These are phyloP conservation scores for Basipetospora sp. DNA, from an alignment of 2,329 filamentous ascomycete genomes.

Conservation along the genomic window DNA sequence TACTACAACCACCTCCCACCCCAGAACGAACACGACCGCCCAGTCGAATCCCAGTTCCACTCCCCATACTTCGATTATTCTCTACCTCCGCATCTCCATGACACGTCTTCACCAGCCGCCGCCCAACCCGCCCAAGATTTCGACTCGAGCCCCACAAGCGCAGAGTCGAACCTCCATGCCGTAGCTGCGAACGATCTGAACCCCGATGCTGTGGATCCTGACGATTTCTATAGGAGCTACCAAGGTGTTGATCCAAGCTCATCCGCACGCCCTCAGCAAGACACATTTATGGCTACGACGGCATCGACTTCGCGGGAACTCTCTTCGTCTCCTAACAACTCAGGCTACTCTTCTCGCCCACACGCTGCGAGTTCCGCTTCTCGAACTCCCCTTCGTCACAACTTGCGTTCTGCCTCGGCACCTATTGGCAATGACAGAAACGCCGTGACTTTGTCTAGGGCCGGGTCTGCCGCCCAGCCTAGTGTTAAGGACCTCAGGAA, in stretches of 20 bases:
- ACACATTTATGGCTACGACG: constrained; percentile 18
- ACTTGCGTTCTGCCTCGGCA: constrained; percentile 40
- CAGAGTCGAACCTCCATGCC: constrained; percentile 13
- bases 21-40: constrained; percentile 12
- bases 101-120: background rate
- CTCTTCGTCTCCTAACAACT: constrained; percentile 33
- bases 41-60: constrained; percentile 11
- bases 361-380: constrained; percentile 26
- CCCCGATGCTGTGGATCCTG: constrained; percentile 29
- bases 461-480: constrained; percentile 28
- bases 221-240: constrained; percentile 41
- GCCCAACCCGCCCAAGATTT: constrained; percentile 2
- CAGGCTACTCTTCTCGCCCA: constrained; percentile 34
- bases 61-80: constrained; percentile 6
- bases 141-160: constrained; percentile 5
- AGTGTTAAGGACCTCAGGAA: constrained; percentile 71
- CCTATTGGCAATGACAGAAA: constrained; percentile 33
- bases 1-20: constrained; percentile 9
- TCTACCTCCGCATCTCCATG: background rate
- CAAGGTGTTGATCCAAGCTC: constrained; percentile 23
- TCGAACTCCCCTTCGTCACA: constrained; percentile 26
- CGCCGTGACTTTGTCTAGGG: constrained; percentile 17
- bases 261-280: constrained; percentile 12
- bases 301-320: constrained; percentile 27
- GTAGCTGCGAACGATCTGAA: constrained; percentile 19